A percentile compares a stretch with the other conserved stretches of the same genome.
These are phyloP conservation scores for Rhazya stricta DNA, from an alignment of 257 asterid species.

Conservation along the genomic window DNA sequence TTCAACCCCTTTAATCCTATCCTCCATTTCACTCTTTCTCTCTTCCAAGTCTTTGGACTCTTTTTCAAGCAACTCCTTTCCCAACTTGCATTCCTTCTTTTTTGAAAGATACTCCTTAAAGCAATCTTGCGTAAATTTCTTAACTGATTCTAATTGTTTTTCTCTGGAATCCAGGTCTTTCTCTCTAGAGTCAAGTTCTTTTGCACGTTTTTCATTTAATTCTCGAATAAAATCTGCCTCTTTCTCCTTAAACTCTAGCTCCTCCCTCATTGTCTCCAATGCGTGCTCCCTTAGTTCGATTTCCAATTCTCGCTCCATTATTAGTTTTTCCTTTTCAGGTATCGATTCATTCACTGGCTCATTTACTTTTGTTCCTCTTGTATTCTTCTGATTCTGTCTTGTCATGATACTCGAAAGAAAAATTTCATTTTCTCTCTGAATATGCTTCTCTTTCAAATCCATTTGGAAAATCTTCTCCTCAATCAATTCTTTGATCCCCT, in stretches of 20 bases:
- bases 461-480: background rate
- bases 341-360: background rate
- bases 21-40: conserved; percentile 26
- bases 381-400: background rate
- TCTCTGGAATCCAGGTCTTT: conserved; percentile 32
- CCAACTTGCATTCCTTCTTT: conserved; percentile 26
- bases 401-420: background rate
- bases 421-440: background rate
- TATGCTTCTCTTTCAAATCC: conserved; percentile 1
- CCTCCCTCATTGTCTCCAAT: background rate
- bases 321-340: background rate
- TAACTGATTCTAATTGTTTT: conserved; percentile 31
- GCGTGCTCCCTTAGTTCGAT: conserved; percentile 1
- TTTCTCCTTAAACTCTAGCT: background rate
- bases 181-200: conserved; percentile 4
- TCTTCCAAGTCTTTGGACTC: conserved; percentile 23
- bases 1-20: conserved; percentile 23
- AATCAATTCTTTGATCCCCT: background rate
- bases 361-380: background rate
- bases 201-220: background rate
- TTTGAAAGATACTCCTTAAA: conserved; percentile 26
- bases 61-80: conserved; percentile 31
- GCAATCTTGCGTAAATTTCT: conserved; percentile 20
- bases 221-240: background rate
- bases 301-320: background rate